Evolutionary conservation across 2,329 filamentous ascomycete species (phyloP), one percentile per base, ranked within the genome.

Genomic region (Chrysoporthe puriensis): DNA sequence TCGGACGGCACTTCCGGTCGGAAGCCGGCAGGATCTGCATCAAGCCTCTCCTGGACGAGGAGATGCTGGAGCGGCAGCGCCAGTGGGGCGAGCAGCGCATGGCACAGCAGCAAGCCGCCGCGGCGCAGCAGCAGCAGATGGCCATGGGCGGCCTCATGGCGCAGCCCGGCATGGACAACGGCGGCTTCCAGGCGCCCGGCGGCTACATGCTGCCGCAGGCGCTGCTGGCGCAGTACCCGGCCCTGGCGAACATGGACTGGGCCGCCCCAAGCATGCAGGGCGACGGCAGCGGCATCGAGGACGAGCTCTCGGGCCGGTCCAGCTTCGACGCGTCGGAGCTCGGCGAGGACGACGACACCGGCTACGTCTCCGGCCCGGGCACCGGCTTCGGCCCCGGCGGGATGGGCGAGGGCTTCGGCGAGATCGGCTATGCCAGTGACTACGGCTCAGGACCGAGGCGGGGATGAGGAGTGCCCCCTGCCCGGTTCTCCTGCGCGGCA

Each of bases 11-110:
- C 80, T 99, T 99, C 83, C 87, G 96, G 64, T 97, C 93, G 2
- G 96, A 99, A 81, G 96, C 96, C 2, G 96, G 96, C 7, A 88
- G 96, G 43, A 92, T 97, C 64, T 99, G 96, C 76, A 99, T 99
- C 80, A 97, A 97, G 73, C 94, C 96, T n/a, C 82, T 99, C 14
- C 85, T 99, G 1, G 96, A 99, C 71, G 96, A 99, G 79, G 96
- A 99, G 82, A 91, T 94, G 66, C 82, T 90, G 46, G 94, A 96
- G 74, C 85, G 93, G 44, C 92, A 96, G 74, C 89, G 91, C 59
- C 82, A 86, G 40, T 91, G 90, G 84, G 86, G 90, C 77, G 91
- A 93, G 76, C 90, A 93, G 74, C 87, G 88, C 66, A 87, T 91
- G 80, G 69, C 69, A 26, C 56, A 63, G n/a, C 69, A 89, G 78